phyloP scores from a whole-genome alignment of 1,139 yeast species.

The Suhomyces wounanorum region DNA sequence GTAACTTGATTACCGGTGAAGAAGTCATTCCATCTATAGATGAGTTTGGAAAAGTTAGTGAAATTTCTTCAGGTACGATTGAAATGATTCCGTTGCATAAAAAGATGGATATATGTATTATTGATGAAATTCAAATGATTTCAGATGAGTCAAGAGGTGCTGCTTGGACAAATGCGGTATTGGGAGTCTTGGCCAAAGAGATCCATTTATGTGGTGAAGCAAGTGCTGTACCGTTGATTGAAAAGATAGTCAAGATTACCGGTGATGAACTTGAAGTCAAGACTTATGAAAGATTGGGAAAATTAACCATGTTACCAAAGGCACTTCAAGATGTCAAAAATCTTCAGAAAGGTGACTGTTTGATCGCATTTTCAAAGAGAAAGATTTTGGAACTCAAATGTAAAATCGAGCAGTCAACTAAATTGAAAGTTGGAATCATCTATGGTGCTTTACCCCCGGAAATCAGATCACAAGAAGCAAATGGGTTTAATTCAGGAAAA shows the following conservation, averaged over 20 bases:
- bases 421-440: constrained; percentile 78
- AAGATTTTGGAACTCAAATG: constrained; percentile 67
- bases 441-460: constrained; percentile 98
- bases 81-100: constrained; percentile 81
- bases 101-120: constrained; percentile 80
- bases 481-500: constrained; percentile 69
- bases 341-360: constrained; percentile 76
- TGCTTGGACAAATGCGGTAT: constrained; percentile 92
- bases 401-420: constrained; percentile 60
- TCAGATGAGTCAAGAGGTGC: constrained; percentile 79
- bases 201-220: constrained; percentile 93
- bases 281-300: constrained; percentile 73
- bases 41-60: constrained; percentile 67
- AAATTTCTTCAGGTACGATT: constrained; percentile 82
- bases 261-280: constrained; percentile 79
- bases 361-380: constrained; percentile 81
- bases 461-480: constrained; percentile 83
- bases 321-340: constrained; percentile 34
- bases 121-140: constrained; percentile 97
- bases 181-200: constrained; percentile 85
- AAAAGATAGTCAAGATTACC: constrained; percentile 59
- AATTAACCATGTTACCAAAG: constrained; percentile 55
- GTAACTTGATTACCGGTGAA: constrained; percentile 92
- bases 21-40: constrained; percentile 77
- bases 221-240: constrained; percentile 68